Conservation (phyloP, 2,329 filamentous ascomycete species). For the Aureobasidium zeae region DNA sequence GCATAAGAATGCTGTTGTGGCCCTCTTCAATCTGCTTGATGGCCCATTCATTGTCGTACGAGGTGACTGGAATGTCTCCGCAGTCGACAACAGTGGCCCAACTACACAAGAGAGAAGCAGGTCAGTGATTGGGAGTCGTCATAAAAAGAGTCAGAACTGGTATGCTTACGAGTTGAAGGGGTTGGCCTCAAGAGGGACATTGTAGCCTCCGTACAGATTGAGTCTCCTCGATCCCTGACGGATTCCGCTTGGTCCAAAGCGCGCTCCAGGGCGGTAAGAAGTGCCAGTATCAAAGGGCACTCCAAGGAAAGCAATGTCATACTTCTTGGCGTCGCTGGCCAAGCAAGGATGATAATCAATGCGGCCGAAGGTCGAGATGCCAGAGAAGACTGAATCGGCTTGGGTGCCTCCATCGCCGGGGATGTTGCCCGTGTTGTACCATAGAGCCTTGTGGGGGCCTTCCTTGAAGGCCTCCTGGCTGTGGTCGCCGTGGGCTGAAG, state of each 20-base stretch:
- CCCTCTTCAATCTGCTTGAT: slow-evolving; percentile 80
- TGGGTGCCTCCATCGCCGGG: slow-evolving; percentile 79
- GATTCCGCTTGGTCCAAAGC: slow-evolving; percentile 77
- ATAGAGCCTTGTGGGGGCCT: slow-evolving; percentile 64
- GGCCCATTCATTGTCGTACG: slow-evolving; percentile 76
- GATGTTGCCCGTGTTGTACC: slow-evolving; percentile 76
- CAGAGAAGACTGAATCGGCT: slow-evolving; percentile 82
- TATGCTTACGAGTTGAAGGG: slow-evolving; percentile 50
- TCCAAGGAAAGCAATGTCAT: slow-evolving; percentile 78
- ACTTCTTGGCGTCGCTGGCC: slow-evolving; percentile 58
- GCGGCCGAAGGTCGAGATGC: slow-evolving; percentile 76
- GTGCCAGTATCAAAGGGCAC: slow-evolving; percentile 10
- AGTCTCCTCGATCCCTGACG: slow-evolving; percentile 76
- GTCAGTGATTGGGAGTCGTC: no score
- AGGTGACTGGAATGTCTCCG: slow-evolving; percentile 76
- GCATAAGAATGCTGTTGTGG: slow-evolving; percentile 65
- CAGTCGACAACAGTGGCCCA: slow-evolving; percentile 77
- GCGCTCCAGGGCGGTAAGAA: slow-evolving; percentile 65
- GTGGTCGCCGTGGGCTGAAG: slow-evolving; percentile 50
- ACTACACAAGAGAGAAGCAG: slow-evolving; percentile 66
- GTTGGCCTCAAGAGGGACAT: slow-evolving; percentile 70
- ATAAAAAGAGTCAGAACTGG: slow-evolving; percentile 43
- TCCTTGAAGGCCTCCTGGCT: slow-evolving; percentile 51
- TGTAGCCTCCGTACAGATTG: slow-evolving; percentile 83
- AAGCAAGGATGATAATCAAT: slow-evolving; percentile 71